Percentiles rank a stretch among this genome's conserved stretches.
phyloP scores from a whole-genome alignment of 2,329 filamentous ascomycete species.

The Fusarium illudens region DNA sequence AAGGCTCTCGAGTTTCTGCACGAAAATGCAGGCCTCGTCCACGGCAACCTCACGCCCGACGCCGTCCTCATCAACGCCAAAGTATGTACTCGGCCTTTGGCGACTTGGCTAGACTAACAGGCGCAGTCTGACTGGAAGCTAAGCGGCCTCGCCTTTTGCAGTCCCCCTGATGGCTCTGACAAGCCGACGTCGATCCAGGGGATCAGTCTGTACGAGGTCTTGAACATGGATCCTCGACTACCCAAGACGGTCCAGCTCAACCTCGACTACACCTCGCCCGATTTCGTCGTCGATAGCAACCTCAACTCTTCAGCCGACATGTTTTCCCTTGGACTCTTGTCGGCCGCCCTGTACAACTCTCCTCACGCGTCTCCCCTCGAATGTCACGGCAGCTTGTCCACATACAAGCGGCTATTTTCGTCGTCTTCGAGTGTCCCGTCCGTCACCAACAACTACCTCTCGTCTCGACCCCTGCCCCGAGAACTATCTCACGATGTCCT shows the following conservation, averaged over 20 bases:
- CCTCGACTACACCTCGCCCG: conserved; percentile 92
- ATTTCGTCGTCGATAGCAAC: conserved; percentile 92
- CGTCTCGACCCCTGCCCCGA: conserved; percentile 78
- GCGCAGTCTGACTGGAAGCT: conserved; percentile 94
- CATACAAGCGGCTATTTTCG: conserved; percentile 85
- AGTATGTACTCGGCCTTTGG: conserved; percentile 53
- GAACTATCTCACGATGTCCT: conserved; percentile 80
- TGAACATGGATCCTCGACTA: conserved; percentile 85
- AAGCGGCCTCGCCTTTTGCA: conserved; percentile 89
- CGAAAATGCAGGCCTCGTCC: conserved; percentile 91
- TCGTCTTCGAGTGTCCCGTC: conserved; percentile 82
- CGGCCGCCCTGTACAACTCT: conserved; percentile 92
- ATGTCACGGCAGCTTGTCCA: conserved; percentile 78
- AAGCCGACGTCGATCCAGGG: conserved; percentile 79
- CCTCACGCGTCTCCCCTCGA: conserved; percentile 89
- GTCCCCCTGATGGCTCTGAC: conserved; percentile 78
- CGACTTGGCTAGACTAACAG: conserved; percentile 46
- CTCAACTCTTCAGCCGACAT: conserved; percentile 86
- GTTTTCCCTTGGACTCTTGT: conserved; percentile 90
- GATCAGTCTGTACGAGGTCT: conserved; percentile 81
- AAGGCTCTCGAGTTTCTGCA: conserved; percentile 96
- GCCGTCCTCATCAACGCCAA: conserved; percentile 95
- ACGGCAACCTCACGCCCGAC: conserved; percentile 93
- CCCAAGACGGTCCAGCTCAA: conserved; percentile 86
- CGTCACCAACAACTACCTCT: conserved; percentile 83